These are phyloP conservation scores for Lactifluus echinatus DNA, from an alignment of 768 basidiomycete genomes.

Conservation along the genomic window DNA sequence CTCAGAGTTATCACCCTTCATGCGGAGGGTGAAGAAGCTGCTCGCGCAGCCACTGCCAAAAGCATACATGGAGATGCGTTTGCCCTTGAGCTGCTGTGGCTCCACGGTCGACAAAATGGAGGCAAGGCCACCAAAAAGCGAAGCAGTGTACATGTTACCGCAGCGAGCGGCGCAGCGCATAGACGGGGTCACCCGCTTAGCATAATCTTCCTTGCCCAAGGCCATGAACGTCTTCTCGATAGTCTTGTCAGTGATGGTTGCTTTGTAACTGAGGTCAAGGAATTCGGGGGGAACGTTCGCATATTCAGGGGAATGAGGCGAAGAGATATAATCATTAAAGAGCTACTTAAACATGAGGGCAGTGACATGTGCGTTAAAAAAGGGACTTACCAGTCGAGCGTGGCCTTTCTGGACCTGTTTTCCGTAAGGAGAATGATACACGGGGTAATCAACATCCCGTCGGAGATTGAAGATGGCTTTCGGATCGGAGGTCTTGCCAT, in stretches of 20 bases:
- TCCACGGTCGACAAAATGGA: constrained; percentile 71
- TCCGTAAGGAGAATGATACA: constrained; percentile 98
- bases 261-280: constrained; percentile 55
- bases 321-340: constrained; percentile 86
- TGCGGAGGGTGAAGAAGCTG: constrained; percentile 80
- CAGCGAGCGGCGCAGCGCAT: constrained; percentile 86
- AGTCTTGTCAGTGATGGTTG: constrained; percentile 85
- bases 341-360: constrained; percentile 23
- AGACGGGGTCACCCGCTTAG: constrained; percentile 63
- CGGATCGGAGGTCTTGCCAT: constrained; percentile 33
- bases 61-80: constrained; percentile 90
- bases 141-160: constrained; percentile 99
- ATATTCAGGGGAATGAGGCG: constrained; percentile 61
- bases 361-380: constrained; percentile 1
- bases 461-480: constrained; percentile 44
- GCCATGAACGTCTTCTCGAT: constrained; percentile 91
- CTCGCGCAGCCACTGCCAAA: constrained; percentile 96
- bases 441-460: constrained; percentile 80
- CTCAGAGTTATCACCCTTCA: constrained; percentile 81
- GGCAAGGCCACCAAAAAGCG: constrained; percentile 89
- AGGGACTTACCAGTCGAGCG: constrained; percentile 57
- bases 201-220: constrained; percentile 69
- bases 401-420: constrained; percentile 98
- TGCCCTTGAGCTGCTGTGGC: constrained; percentile 61
- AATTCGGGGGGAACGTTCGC: constrained; percentile 63